phyloP scores from a whole-genome alignment of 768 basidiomycete species.

The Boletus rubroflammeus region DNA sequence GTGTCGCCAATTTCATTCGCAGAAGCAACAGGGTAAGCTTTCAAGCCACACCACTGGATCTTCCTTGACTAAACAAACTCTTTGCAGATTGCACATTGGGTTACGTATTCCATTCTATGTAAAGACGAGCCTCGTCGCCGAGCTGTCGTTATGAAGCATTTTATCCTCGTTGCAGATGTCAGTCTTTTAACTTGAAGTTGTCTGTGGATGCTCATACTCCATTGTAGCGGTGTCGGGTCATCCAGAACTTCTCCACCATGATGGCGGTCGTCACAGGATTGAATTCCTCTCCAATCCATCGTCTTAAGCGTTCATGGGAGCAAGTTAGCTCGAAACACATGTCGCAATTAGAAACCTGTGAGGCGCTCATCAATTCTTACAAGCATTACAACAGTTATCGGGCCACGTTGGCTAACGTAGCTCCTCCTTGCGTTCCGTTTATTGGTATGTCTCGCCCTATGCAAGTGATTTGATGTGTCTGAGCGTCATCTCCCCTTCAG shows the following conservation, averaged over 20 bases:
- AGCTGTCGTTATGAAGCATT: constrained; percentile 60
- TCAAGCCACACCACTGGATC: not conserved
- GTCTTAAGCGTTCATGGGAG: constrained; percentile 66
- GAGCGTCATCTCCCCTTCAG: constrained; percentile 26
- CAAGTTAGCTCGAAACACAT: constrained; percentile 47
- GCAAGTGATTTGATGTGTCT: not conserved
- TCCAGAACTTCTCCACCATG: constrained; percentile 69
- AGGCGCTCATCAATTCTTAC: constrained; percentile 58
- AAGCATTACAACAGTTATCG: constrained; percentile 69
- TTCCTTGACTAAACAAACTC: not conserved
- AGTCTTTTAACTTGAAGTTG: constrained; percentile 17
- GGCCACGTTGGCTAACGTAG: constrained; percentile 46
- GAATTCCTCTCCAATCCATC: constrained; percentile 60
- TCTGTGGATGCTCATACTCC: constrained; percentile 1
- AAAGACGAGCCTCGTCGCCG: constrained; percentile 58
- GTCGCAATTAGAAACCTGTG: constrained; percentile 48
- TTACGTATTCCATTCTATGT: constrained; percentile 51
- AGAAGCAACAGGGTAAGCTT: constrained; percentile 49
- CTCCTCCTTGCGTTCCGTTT: constrained; percentile 69
- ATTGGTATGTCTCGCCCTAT: constrained; percentile 43
- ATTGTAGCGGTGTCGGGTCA: constrained; percentile 50
- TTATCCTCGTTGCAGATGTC: constrained; percentile 63
- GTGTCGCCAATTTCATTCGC: constrained; percentile 55
- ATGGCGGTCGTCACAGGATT: constrained; percentile 66
- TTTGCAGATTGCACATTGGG: constrained; percentile 56